Conservation (phyloP, 148 eudicot genomes). For the Vaccinium corymbosum region DNA sequence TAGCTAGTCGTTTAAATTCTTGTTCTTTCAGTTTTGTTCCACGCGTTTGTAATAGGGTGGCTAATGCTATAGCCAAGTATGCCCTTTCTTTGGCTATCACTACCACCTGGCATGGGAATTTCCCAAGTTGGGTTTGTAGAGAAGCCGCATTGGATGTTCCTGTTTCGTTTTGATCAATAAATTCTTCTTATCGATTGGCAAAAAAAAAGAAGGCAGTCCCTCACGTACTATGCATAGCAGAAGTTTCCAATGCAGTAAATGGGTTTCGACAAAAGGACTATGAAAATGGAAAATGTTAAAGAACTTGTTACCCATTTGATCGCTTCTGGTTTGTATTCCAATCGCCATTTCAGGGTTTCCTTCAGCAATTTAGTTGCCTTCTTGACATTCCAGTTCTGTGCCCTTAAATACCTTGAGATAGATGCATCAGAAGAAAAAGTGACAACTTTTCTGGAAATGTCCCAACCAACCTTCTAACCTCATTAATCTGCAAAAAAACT, state of each 20-base stretch:
- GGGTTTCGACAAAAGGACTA: background rate
- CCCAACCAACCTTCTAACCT: constrained; percentile 52
- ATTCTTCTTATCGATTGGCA: too few relatives aligned
- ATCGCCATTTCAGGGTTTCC: constrained; percentile 76
- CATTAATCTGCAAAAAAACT: constrained; percentile 55
- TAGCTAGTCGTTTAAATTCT: too few relatives aligned
- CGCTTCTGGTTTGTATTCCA: constrained; percentile 68
- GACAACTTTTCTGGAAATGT: constrained; percentile 58
- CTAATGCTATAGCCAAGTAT: too few relatives aligned
- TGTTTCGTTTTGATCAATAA: too few relatives aligned
- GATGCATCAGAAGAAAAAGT: constrained; percentile 61
- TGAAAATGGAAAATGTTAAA: background rate
- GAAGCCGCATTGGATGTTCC: too few relatives aligned
- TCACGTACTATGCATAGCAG: background rate
- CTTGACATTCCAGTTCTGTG: constrained; percentile 79
- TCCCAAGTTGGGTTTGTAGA: too few relatives aligned
- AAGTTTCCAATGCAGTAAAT: background rate
- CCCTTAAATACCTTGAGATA: constrained; percentile 63
- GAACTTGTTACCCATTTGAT: constrained; percentile 59
- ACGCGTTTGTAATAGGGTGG: too few relatives aligned
- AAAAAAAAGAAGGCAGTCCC: background rate
- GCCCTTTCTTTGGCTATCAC: too few relatives aligned
- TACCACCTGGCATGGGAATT: too few relatives aligned
- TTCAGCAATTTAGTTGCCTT: constrained; percentile 81
- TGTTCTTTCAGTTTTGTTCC: too few relatives aligned